These are phyloP conservation scores for Terana coerulea DNA, from an alignment of 768 basidiomycete species.

Conservation along the genomic window DNA sequence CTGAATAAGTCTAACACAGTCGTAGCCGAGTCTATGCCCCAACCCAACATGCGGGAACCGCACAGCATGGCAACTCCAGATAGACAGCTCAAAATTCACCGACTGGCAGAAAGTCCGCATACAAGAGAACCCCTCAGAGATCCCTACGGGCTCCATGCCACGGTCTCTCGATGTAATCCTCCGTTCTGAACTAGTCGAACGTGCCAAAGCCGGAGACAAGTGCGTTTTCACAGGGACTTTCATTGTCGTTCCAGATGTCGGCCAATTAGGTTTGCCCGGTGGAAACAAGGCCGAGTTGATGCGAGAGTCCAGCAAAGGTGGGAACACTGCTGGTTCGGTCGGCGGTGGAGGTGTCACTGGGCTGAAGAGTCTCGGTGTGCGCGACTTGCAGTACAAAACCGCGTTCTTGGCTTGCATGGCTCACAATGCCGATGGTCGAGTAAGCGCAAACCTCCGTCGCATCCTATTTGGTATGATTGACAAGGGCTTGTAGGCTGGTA, in stretches of 20 bases:
- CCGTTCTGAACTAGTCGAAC: constrained; percentile 92
- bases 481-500: constrained; percentile 51
- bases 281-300: constrained; percentile 90
- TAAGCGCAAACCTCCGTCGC: constrained; percentile 36
- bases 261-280: constrained; percentile 91
- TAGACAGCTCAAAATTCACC: constrained; percentile 94
- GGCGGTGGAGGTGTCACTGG: constrained; percentile 88
- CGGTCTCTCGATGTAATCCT: constrained; percentile 95
- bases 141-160: constrained; percentile 98
- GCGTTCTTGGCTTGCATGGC: constrained; percentile 99
- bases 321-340: constrained; percentile 57
- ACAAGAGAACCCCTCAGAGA: constrained; percentile 98
- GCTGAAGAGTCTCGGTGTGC: constrained; percentile 88
- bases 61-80: constrained; percentile 86
- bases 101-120: constrained; percentile 99
- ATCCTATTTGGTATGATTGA: background rate
- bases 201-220: constrained; percentile 99
- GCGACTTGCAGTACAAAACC: constrained; percentile 97
- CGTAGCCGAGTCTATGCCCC: constrained; percentile 86
- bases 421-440: constrained; percentile 83
- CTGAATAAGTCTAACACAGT: constrained; percentile 11
- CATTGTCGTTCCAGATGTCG: constrained; percentile 97
- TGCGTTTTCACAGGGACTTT: constrained; percentile 98
- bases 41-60: constrained; percentile 94
- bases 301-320: constrained; percentile 72